Evolutionary conservation across 306 rosid genomes (phyloP), one percentile per base, ranked within the genome.

Genomic region (Cucurbita ficifolia): DNA sequence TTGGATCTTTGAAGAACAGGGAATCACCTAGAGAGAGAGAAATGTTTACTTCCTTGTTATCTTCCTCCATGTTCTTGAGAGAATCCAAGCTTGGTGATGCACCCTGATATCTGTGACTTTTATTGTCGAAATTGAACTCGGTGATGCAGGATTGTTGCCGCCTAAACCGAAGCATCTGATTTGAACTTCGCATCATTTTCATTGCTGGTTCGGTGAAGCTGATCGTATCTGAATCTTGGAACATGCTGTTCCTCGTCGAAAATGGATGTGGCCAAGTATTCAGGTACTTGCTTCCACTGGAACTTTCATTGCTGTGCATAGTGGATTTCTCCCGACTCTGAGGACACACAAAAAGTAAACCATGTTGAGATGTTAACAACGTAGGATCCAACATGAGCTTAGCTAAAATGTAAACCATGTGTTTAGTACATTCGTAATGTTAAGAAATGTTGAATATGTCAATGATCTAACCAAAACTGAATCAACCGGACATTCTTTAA

Each of bases 1-100:
- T 82, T 16, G 89, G 86, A 62, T 81, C 88, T 50, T 81, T 77
- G 81, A 86, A 83, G 81, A 86, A 83, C 60, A 82, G 68, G 56
- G 92, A 87, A 73, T 85, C 85, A 14, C 97, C 96, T 43, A 95
- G 88, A 70, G 90, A 94, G 78, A 95, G 99, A 68, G 92, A 85
- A 59, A 86, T 83, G 84, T 83, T 89, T 56, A 84, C 86, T 79
- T 89, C 97, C 70, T 78, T 85, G 59, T 78, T 49, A 24, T 70
- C 74, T 33, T 70, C 92, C 80, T 89, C 95, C 75, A 65, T 82
- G 50, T 81, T 71, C 76, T 75, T 84, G 50, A 85, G 84, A 52
- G 80, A 82, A 64, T 86, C 85, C 87, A 87, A 82, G 63, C 81
- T 81, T 53, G 88, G 81, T 59, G 83, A 84, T 77, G 83, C 40